Evolutionary conservation across 2,329 filamentous ascomycete species (phyloP).

Genomic region (Bipolaris bicolor): DNA sequence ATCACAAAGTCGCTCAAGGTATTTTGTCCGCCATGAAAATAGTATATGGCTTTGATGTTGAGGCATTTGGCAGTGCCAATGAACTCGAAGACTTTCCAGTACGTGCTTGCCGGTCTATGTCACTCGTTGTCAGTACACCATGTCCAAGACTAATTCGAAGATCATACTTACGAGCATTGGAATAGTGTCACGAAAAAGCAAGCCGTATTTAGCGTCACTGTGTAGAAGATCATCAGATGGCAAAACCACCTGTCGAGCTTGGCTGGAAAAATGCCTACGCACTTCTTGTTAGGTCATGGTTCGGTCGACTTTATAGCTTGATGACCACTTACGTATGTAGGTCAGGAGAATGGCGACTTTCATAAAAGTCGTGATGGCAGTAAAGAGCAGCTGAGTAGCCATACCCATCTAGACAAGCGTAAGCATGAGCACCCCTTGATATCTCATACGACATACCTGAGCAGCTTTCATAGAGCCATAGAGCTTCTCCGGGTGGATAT

Average conservation of each 20-base stretch:
- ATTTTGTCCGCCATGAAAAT: conserved; percentile 31
- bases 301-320: rapidly evolving
- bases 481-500: conserved; percentile 24
- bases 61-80: conserved; percentile 27
- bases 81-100: conserved; percentile 37
- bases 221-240: conserved; percentile 31
- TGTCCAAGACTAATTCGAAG: not conserved
- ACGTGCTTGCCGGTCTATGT: conserved; percentile 26
- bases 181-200: conserved; percentile 37
- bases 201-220: conserved; percentile 23
- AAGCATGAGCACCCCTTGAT: not conserved
- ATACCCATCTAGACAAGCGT: conserved; percentile 29
- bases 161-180: conserved; percentile 35
- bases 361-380: conserved; percentile 32
- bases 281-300: not conserved
- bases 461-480: conserved; percentile 26
- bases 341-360: conserved; percentile 36
- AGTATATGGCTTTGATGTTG: conserved; percentile 35
- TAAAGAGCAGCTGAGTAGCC: conserved; percentile 33
- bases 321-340: conserved; percentile 22
- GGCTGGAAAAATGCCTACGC: conserved; percentile 34
- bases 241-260: conserved; percentile 40
- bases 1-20: conserved; percentile 42
- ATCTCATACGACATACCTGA: conserved; percentile 17
- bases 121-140: not conserved